Conservation (phyloP, 805 yeast genomes). For the Cyberlindnera euphorbiae region DNA sequence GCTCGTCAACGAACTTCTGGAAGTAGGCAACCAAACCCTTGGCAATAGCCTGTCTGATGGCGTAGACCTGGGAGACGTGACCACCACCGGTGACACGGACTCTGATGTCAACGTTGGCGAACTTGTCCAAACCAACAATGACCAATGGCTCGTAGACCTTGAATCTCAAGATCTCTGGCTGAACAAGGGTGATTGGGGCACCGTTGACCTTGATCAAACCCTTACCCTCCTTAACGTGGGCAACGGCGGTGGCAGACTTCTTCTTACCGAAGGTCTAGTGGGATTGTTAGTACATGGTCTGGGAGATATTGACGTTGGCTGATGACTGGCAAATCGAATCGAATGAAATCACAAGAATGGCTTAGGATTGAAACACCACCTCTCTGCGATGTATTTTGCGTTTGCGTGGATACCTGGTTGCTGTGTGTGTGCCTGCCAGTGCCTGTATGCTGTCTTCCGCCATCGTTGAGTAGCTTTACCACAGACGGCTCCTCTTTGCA, state of each 20-base stretch:
- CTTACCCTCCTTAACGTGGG: slow-evolving; percentile 98
- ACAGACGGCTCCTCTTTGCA: too few species aligned
- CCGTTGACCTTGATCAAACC: slow-evolving; percentile 99
- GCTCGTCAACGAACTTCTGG: slow-evolving; percentile 99
- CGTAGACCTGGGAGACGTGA: slow-evolving; percentile 99
- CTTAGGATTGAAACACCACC: too few species aligned
- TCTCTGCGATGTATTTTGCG: too few species aligned
- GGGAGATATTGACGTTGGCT: background rate
- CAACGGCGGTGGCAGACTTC: slow-evolving; percentile 99
- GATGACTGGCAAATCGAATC: background rate
- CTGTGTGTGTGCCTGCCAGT: too few species aligned
- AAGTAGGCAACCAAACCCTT: slow-evolving; percentile 99
- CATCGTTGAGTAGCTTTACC: too few species aligned
- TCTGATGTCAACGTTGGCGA: slow-evolving; percentile 97
- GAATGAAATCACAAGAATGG: too few species aligned
- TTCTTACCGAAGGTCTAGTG: slow-evolving; percentile 97
- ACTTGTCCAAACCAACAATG: slow-evolving; percentile 97
- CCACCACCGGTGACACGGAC: slow-evolving; percentile 99
- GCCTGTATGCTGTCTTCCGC: too few species aligned
- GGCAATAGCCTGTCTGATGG: slow-evolving; percentile 99
- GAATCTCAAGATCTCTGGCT: slow-evolving; percentile 99
- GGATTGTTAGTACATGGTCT: slow-evolving; percentile 22
- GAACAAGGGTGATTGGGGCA: slow-evolving; percentile 97
- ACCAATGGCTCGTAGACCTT: slow-evolving; percentile 99
- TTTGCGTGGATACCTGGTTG: background rate